Base-by-base conservation (phyloP, 2,329 filamentous ascomycete genomes). In the Exophiala alcalophila region DNA sequence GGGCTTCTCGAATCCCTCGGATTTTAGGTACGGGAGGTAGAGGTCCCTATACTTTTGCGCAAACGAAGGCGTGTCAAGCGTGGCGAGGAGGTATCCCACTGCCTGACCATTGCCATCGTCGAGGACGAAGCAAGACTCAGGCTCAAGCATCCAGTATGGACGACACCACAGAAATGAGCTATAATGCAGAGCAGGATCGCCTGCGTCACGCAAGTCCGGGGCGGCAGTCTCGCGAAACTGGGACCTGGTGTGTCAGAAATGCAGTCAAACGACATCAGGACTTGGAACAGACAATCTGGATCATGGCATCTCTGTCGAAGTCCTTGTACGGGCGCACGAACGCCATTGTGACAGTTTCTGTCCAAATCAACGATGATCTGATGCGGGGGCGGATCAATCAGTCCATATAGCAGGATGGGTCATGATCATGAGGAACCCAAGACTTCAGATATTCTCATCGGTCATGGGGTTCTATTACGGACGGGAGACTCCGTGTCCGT, bases 201-300 rank as follows among this genome's bases (percentile, higher is more conserved):
- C 41, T 4, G 34, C 44, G 9, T 32, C 38, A 23, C 42, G 38
- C 4, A 53, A 34, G 21, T 53, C 45, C 5, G 44, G 41, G 4
- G 52, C 40, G n/a, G 49, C 50, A 3, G 52, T 55, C 25, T 53
- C 50, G 15, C 46, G 40, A 21, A 55, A 55, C 50, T 55, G 34
- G n/a, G 25, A 9, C 4, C 8, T n/a, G n/a, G n/a, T n/a, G 4
- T 7, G 16, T 42, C 20, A 40, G 34, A n/a, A 9, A 14, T 10
- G 6, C 14, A 8, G 14, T 5, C 28, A 9, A 15, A 2, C 16
- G 3, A 9, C 10, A n/a, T 16, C 10, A 18, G 3, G 11, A 20
- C 12, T 6, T 11, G 18, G 19, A 20, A 40, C 33, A 12, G 31
- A 54, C 52, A 28, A 54, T 49, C 26, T 50, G 52, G 4, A 54